Base-by-base conservation (phyloP, 78 protist genomes). In the Speleostelium caveatum region DNA sequence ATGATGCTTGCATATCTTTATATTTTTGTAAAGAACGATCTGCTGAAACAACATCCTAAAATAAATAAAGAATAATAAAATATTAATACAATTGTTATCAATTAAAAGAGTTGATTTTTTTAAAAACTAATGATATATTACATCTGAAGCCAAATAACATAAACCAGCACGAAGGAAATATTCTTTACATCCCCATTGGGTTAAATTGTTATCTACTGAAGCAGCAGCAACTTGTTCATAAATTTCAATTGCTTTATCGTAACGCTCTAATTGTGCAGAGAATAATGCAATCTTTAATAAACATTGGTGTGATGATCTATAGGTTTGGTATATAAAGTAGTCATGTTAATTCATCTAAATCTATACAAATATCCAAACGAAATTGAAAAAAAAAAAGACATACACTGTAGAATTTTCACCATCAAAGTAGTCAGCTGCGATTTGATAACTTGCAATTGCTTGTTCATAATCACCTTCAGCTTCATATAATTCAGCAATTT, bases 401-500 rank as follows among this genome's bases (percentile, higher is more conserved):
- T 55, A 28, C 26, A 75, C 67, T 0, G 60, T 60, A n/a, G 80
- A 35, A 45, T 93, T 86, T 35, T 93, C 96, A 42, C 94, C 96
- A 10, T 58, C 75, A 65, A 75, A 93, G 51, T 28, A 94, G 26
- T 95, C 95, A 17, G 95, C 95, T n/a, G 97, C 97, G 19, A 14
- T 7, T 66, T 94, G 92, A 38, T 62, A 93, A 33, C 75, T 60
- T 24, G 77, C 73, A 30, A 79, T 63, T 2, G 97, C 95, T 69
- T 76, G 69, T 22, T 87, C 95, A 8, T 72, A 21, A 60, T 95
- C 75, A 39, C 74, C 86, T 58, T 80, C 96, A 39, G 78, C 86
- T 60, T 94, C 96, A 59, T 87, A 78, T 33, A 93, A 10, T 87
- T 93, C 96, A 5, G 79, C 97, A 16, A 94, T 80, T 33, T 94